Evolutionary conservation across 1,284 basidiomycete species (phyloP).

Genomic region (Sparassis latifolia): DNA sequence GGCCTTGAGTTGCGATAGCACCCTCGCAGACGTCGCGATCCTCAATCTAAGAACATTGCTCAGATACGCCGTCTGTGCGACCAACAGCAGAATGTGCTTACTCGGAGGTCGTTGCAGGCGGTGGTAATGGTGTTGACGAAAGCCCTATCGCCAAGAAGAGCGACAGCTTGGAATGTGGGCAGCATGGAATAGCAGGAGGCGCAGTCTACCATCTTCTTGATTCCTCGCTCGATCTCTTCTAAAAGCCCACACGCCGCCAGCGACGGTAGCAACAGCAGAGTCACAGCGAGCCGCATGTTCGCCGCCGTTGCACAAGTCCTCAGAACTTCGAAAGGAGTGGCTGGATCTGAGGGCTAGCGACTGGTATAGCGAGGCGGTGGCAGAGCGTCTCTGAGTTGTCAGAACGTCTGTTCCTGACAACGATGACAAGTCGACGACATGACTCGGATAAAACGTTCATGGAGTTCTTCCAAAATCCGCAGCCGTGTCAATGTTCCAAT

Average conservation of each 20-base stretch:
- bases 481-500: too few relatives aligned
- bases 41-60: conserved; percentile 19
- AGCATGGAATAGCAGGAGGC: conserved; percentile 37
- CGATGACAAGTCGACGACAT: too few relatives aligned
- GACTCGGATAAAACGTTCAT: too few relatives aligned
- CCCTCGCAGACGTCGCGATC: conserved; percentile 51
- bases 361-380: too few relatives aligned
- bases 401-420: too few relatives aligned
- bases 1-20: conserved; percentile 41
- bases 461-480: too few relatives aligned
- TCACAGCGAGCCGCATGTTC: background rate
- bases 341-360: too few relatives aligned
- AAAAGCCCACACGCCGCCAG: conserved; percentile 19
- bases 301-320: too few relatives aligned
- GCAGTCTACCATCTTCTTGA: conserved; percentile 38
- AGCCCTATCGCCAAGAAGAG: conserved; percentile 34
- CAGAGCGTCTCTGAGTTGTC: too few relatives aligned
- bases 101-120: conserved; percentile 32
- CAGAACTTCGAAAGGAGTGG: too few relatives aligned
- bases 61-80: background rate
- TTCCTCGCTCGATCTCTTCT: conserved; percentile 34
- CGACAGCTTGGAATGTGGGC: conserved; percentile 34
- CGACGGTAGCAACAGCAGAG: conserved; percentile 3
- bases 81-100: background rate
- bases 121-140: conserved; percentile 33